Conservation (phyloP, 768 basidiomycete genomes). For the Tephrocybe sp. region DNA sequence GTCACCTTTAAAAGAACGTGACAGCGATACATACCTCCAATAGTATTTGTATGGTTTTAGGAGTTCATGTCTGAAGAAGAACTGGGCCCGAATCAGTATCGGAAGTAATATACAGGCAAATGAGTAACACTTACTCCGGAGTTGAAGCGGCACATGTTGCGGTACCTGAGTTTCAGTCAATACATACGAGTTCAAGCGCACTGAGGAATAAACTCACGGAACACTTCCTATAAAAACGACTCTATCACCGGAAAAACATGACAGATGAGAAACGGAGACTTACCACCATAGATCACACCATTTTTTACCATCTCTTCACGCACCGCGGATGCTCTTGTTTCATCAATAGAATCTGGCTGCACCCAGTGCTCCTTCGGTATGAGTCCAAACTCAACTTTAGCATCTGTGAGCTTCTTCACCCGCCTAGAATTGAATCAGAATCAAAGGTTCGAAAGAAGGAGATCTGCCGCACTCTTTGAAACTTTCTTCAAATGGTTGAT, state of each 20-base stretch:
- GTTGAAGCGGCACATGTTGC: constrained; percentile 98
- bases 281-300: constrained; percentile 67
- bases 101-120: background rate
- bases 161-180: constrained; percentile 46
- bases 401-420: constrained; percentile 55
- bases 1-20: background rate
- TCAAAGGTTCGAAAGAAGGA: background rate
- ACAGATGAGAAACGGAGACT: constrained; percentile 11
- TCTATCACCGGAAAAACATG: constrained; percentile 1
- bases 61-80: constrained; percentile 84
- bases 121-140: constrained; percentile 67
- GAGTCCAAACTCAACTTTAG: constrained; percentile 69
- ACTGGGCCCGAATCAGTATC: constrained; percentile 37
- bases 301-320: constrained; percentile 70
- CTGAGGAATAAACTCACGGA: constrained; percentile 46
- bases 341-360: constrained; percentile 81
- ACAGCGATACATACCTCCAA: constrained; percentile 50
- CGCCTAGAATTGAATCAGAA: constrained; percentile 34
- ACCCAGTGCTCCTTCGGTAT: constrained; percentile 78
- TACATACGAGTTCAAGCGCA: background rate
- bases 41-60: constrained; percentile 82
- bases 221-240: constrained; percentile 57
- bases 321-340: constrained; percentile 58
- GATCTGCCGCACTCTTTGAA: constrained; percentile 56
- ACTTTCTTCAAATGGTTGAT: constrained; percentile 64